A percentile compares a stretch with the other conserved stretches of the same genome.
Conservation (phyloP, 768 basidiomycete genomes). For the Exidia glandulosa region DNA sequence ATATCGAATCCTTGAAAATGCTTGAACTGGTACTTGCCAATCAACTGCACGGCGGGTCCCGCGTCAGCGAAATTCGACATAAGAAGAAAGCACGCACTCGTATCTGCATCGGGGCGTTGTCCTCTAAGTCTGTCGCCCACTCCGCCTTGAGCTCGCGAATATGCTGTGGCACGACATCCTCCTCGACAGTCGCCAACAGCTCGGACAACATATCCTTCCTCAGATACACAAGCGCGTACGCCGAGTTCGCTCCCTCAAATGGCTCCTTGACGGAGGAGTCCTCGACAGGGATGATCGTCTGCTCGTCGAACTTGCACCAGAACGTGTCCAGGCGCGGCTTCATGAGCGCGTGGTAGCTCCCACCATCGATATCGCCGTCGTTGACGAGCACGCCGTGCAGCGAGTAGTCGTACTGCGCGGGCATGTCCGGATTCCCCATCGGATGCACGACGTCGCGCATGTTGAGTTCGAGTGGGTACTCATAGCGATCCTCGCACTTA, state of each 20-base stretch:
- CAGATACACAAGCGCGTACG: not conserved
- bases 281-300: not conserved
- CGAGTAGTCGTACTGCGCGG: not conserved
- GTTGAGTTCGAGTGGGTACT: not conserved
- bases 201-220: not conserved
- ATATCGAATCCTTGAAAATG: not conserved
- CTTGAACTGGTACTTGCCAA: not conserved
- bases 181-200: not conserved
- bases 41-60: not conserved
- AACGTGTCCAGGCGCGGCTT: not conserved
- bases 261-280: not conserved
- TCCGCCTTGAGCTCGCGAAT: not conserved
- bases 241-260: not conserved
- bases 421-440: not conserved
- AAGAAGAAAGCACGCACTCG: not conserved
- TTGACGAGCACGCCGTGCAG: not conserved
- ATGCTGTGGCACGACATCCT: not conserved
- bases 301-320: constrained; percentile 1
- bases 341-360: not conserved
- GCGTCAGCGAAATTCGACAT: no score
- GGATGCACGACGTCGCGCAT: not conserved
- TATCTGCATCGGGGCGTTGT: not conserved
- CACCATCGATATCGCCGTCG: not conserved
- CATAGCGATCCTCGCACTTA: not conserved
- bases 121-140: not conserved